Percentiles rank a stretch among this genome's conserved stretches.
Evolutionary conservation across 768 basidiomycete species (phyloP).

Genomic region (Collybia nuda): DNA sequence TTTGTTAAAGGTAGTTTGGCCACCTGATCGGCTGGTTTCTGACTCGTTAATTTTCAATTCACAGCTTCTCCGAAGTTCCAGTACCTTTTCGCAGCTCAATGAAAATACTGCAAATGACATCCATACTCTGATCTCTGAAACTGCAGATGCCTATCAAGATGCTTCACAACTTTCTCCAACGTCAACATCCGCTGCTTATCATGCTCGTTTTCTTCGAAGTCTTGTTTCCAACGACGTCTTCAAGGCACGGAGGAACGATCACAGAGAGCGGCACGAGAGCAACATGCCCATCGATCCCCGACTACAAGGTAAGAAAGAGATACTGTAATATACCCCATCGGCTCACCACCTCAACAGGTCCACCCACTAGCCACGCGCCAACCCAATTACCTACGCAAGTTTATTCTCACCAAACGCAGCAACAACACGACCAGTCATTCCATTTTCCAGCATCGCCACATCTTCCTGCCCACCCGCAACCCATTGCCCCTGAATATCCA

Average conservation of each 20-base stretch:
- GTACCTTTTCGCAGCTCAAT: conserved; percentile 53
- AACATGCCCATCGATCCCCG: conserved; percentile 53
- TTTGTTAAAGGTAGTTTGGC: conserved; percentile 57
- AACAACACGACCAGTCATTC: conserved; percentile 33
- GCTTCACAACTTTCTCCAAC: conserved; percentile 62
- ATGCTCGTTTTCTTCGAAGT: conserved; percentile 76
- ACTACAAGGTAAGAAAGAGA: conserved; percentile 44
- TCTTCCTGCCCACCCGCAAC: conserved; percentile 29
- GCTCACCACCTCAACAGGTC: conserved; percentile 17
- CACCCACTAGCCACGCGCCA: conserved; percentile 19
- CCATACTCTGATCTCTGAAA: conserved; percentile 60
- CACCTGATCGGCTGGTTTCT: background rate
- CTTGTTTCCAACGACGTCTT: conserved; percentile 66
- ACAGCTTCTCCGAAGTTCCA: conserved; percentile 71
- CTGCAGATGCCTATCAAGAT: conserved; percentile 78
- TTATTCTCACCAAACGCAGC: conserved; percentile 33
- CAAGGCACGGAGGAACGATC: conserved; percentile 45
- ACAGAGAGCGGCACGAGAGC: conserved; percentile 34
- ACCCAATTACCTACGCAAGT: conserved; percentile 28
- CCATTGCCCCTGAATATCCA: conserved; percentile 18
- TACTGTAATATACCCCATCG: conserved; percentile 1
- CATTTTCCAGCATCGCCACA: conserved; percentile 42
- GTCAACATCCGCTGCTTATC: conserved; percentile 69
- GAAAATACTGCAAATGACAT: conserved; percentile 66
- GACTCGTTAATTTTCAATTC: conserved; percentile 5